phyloP scores from a whole-genome alignment of 2,329 filamentous ascomycete species.

The Paracoccidioides lutzii region DNA sequence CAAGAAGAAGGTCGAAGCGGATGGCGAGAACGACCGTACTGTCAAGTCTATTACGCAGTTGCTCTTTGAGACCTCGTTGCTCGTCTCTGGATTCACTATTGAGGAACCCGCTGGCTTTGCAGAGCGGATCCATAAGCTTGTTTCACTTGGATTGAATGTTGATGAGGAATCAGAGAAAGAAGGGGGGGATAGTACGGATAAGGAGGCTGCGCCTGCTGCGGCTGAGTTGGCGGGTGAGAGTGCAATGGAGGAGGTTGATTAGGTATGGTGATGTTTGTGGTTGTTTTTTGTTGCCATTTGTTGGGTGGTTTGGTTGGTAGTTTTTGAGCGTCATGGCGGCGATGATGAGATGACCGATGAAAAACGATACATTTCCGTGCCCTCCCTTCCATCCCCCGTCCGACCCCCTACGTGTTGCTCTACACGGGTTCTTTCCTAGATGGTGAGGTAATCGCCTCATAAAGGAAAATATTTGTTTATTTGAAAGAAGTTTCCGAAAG shows the following conservation, averaged over 20 bases:
- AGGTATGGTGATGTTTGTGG: conserved; percentile 27
- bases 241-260: conserved; percentile 99
- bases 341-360: too few species aligned
- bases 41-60: conserved; percentile 99
- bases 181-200: conserved; percentile 45
- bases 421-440: too few species aligned
- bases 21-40: conserved; percentile 96
- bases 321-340: too few species aligned
- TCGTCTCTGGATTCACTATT: conserved; percentile 98
- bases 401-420: too few species aligned
- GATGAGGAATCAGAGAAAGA: conserved; percentile 73
- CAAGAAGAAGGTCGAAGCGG: conserved; percentile 96
- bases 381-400: too few species aligned
- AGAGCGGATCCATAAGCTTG: conserved; percentile 99
- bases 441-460: too few species aligned
- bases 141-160: conserved; percentile 93
- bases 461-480: too few species aligned
- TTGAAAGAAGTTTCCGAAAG: too few species aligned
- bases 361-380: too few species aligned
- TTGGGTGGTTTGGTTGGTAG: too few species aligned
- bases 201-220: conserved; percentile 49
- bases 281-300: too few species aligned
- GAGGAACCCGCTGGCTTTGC: conserved; percentile 96
- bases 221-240: conserved; percentile 64
- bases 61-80: conserved; percentile 94